Evolutionary conservation across 768 basidiomycete genomes (phyloP).

Genomic region (Rhodotorula diobovata): DNA sequence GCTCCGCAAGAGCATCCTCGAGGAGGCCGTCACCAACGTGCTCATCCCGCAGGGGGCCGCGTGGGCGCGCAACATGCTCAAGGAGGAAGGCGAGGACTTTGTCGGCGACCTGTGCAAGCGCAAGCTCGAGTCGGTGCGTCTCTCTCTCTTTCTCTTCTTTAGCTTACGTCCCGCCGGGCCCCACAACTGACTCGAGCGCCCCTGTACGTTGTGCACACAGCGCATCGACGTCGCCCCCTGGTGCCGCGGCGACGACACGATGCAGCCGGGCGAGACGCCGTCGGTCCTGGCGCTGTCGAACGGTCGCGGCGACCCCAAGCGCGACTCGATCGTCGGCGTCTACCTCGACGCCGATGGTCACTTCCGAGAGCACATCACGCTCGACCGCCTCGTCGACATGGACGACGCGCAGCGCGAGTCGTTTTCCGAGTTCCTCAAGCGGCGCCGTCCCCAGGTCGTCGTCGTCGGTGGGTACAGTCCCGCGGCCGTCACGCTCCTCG

Average conservation of each 20-base stretch:
- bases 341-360: conserved; percentile 84
- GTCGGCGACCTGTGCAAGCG: conserved; percentile 65
- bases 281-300: conserved; percentile 84
- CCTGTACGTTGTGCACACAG: no score
- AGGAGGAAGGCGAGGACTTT: conserved; percentile 83
- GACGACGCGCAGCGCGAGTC: conserved; percentile 48
- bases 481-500: conserved; percentile 36
- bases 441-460: conserved; percentile 79
- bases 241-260: conserved; percentile 52
- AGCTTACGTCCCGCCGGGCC: no score
- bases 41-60: conserved; percentile 79
- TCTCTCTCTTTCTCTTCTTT: background rate
- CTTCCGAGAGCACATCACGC: conserved; percentile 78
- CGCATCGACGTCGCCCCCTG: conserved; percentile 30
- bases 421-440: conserved; percentile 74
- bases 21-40: conserved; percentile 71
- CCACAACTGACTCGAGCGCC: no score
- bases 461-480: conserved; percentile 76
- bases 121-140: conserved; percentile 64
- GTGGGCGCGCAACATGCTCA: conserved; percentile 81
- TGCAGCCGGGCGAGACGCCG: conserved; percentile 68
- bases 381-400: conserved; percentile 65
- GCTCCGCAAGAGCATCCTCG: conserved; percentile 70
- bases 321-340: conserved; percentile 79
- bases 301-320: conserved; percentile 90